Conservation (phyloP, 257 asterid species). For the Phtheirospermum japonicum region DNA sequence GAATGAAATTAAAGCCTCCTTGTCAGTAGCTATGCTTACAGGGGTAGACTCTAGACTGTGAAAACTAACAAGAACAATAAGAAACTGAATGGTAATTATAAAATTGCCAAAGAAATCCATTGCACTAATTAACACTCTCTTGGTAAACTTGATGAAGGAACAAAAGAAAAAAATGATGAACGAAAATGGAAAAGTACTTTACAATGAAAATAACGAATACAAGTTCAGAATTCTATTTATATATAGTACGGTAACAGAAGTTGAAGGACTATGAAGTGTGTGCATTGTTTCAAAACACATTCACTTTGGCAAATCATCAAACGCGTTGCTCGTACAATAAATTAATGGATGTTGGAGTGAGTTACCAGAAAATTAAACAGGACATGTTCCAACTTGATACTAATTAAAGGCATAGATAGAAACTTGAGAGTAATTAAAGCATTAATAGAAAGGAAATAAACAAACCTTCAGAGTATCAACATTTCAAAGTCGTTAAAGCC, state of each 20-base stretch:
- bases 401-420: too few relatives aligned
- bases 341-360: neutral
- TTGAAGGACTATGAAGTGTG: neutral
- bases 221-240: neutral
- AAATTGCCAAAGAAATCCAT: constrained; percentile 16
- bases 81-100: neutral
- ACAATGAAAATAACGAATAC: neutral
- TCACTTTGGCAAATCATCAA: neutral
- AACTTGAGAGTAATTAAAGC: neutral
- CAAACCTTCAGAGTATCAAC: neutral
- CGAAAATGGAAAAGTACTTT: too few relatives aligned
- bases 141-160: too few relatives aligned
- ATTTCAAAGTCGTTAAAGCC: neutral
- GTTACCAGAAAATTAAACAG: neutral
- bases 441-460: too few relatives aligned
- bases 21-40: constrained; percentile 39
- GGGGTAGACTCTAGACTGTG: constrained; percentile 19
- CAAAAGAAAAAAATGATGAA: too few relatives aligned
- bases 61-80: constrained; percentile 15
- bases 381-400: too few relatives aligned
- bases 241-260: neutral
- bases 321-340: neutral
- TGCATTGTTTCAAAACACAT: too few relatives aligned
- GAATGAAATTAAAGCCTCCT: constrained; percentile 49
- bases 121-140: neutral